These are phyloP conservation scores for Cladophialophora yegresii DNA, from an alignment of 2,329 filamentous ascomycete species.

Conservation along the genomic window DNA sequence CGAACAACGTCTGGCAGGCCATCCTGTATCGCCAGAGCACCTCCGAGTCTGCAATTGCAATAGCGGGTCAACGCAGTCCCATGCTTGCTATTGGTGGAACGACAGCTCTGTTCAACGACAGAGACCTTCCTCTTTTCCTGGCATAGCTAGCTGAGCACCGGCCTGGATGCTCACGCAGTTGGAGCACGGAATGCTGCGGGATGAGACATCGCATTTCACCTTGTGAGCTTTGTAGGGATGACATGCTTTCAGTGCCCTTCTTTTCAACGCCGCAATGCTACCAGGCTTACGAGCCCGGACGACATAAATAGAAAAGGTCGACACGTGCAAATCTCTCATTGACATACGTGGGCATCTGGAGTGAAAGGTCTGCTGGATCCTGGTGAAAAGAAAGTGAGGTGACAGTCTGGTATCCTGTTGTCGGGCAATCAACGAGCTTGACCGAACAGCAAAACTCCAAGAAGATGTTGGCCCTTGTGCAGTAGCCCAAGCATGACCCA, in stretches of 20 bases:
- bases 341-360: too few relatives aligned
- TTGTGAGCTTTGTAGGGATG: not conserved
- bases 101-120: not conserved
- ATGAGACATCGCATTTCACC: not conserved
- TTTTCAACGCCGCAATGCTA: too few relatives aligned
- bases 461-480: too few relatives aligned
- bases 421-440: too few relatives aligned
- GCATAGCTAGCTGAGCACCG: not conserved
- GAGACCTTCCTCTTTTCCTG: not conserved
- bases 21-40: not conserved
- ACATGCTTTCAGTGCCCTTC: not conserved
- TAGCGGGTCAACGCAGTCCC: not conserved
- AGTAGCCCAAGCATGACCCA: too few relatives aligned
- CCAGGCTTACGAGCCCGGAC: not conserved
- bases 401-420: too few relatives aligned
- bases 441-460: too few relatives aligned
- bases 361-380: too few relatives aligned
- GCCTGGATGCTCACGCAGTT: not conserved
- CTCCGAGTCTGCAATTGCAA: not conserved
- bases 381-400: too few relatives aligned
- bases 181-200: not conserved
- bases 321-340: too few relatives aligned
- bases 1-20: too few relatives aligned
- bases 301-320: too few relatives aligned
- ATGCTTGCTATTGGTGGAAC: not conserved